Conservation (phyloP, 805 yeast species). For the Kuraishia piskuri region DNA sequence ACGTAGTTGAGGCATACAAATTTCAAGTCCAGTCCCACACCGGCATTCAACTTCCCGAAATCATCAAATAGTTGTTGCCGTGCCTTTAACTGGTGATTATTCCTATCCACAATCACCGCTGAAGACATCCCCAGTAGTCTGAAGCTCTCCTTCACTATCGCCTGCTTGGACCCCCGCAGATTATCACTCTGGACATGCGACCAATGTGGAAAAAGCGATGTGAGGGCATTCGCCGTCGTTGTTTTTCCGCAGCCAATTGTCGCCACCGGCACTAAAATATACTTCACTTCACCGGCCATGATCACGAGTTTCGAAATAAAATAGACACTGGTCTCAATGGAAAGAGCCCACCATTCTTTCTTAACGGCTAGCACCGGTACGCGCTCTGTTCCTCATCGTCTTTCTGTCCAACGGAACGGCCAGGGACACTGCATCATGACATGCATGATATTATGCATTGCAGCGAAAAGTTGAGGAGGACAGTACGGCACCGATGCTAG, state of each 20-base stretch:
- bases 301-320: neutral
- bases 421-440: no score
- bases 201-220: conserved; percentile 50
- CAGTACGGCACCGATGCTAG: no score
- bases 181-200: conserved; percentile 80
- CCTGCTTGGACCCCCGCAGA: conserved; percentile 36
- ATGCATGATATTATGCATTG: no score
- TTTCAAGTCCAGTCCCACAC: conserved; percentile 35
- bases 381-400: no score
- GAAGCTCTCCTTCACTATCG: conserved; percentile 37
- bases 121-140: conserved; percentile 29
- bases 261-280: conserved; percentile 72
- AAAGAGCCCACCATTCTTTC: no score
- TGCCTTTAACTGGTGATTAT: conserved; percentile 69
- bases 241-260: conserved; percentile 96
- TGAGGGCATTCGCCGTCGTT: conserved; percentile 59
- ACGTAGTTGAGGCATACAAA: conserved; percentile 66
- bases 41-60: conserved; percentile 23
- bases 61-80: conserved; percentile 56
- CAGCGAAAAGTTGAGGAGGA: no score
- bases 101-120: conserved; percentile 72
- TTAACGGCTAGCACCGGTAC: no score
- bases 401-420: no score
- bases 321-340: no score
- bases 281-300: conserved; percentile 28